Evolutionary conservation across 805 yeast species (phyloP), one percentile per base, ranked within the genome.

Genomic region (Yamadazyma sp.): DNA sequence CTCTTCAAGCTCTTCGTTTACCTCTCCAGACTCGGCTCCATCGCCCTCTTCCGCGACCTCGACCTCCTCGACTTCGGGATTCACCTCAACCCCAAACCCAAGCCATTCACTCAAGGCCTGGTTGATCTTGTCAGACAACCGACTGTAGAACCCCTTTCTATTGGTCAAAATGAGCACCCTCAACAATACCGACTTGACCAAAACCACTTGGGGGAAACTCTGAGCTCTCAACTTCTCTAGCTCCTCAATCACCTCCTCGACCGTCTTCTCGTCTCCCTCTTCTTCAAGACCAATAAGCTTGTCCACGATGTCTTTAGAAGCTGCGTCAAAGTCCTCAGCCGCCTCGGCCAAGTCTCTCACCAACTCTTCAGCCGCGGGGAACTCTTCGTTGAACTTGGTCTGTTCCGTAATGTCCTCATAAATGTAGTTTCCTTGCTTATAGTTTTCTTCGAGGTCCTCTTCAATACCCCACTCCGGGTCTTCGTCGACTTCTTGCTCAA

Each of bases 401-500:
- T 68, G 71, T 17, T 62, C 60, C 17, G 47, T 37, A 29, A 51
- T 54, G 8, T 64, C 67, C n/a, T n/a, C n/a, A 42, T 56, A 68
- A 3, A 68, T 61, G 44, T 55, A 66, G 47, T 67, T 58, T 2
- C 66, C 67, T 19, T 37, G 36, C 13, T 53, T 40, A 14, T 33
- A 38, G 32, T 53, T 50, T 37, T 50, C 61, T 3, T 41, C 50
- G 10, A 52, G 40, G n/a, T 61, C 54, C n/a, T 61, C 69, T 10
- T 64, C 71, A 11, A 67, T 40, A 5, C 74, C 74, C 74, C 74
- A 68, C 51, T 68, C 74, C 6, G 66, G 53, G 37, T 62, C 64
- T 15, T 29, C 35, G 30, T 24, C 28, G 11, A 32, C 14, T 16
- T 19, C 33, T 9, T 29, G 24, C 17, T 33, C 38, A 5, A 36